Percentiles rank a stretch among this genome's conserved stretches.
Evolutionary conservation across 179 eudicot genomes (phyloP).

Genomic region (Camellia oleifera): DNA sequence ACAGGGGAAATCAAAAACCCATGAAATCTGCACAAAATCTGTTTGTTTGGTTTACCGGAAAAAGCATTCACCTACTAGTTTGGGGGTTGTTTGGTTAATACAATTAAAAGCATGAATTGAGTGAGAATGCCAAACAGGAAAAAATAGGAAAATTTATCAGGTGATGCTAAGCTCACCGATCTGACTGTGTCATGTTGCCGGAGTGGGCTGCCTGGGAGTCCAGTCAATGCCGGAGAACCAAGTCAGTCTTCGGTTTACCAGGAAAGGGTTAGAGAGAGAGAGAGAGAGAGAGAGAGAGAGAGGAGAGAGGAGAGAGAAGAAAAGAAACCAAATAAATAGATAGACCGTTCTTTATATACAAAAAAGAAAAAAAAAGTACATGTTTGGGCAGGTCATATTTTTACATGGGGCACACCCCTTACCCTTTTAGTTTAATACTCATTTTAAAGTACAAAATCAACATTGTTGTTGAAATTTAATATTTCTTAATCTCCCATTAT

Average conservation of each 20-base stretch:
- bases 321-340: background rate
- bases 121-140: background rate
- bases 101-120: background rate
- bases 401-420: background rate
- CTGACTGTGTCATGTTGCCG: constrained; percentile 14
- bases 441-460: background rate
- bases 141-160: background rate
- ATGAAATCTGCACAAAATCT: constrained; percentile 16
- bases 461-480: constrained; percentile 7
- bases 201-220: constrained; percentile 7
- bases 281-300: background rate
- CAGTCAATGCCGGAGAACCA: constrained; percentile 31
- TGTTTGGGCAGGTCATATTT: background rate
- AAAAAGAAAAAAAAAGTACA: background rate
- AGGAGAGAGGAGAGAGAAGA: background rate
- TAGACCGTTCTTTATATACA: background rate
- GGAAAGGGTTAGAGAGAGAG: constrained; percentile 11
- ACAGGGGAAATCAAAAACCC: constrained; percentile 13
- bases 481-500: too few species aligned
- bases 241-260: constrained; percentile 17
- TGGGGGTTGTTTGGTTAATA: background rate
- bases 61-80: background rate
- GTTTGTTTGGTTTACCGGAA: background rate
- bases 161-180: constrained; percentile 27
- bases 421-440: background rate